Evolutionary conservation across 1,139 yeast genomes (phyloP).

Genomic region (Lipomyces yarrowii): DNA sequence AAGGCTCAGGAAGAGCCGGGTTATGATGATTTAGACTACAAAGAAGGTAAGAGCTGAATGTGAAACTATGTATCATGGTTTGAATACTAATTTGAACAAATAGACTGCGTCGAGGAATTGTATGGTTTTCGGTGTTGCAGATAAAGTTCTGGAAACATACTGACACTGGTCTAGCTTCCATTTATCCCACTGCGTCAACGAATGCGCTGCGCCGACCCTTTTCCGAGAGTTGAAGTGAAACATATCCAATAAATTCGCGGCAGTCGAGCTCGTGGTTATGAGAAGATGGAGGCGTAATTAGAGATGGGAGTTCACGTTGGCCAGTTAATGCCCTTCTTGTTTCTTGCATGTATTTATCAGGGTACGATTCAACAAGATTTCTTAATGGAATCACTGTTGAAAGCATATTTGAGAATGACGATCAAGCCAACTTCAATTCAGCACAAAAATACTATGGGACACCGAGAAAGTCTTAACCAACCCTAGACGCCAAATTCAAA

Average conservation of each 20-base stretch:
- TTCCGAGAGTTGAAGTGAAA: slow-evolving; percentile 80
- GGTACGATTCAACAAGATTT: neutral
- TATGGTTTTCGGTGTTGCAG: slow-evolving; percentile 10
- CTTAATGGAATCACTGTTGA: neutral
- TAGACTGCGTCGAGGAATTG: slow-evolving; percentile 93
- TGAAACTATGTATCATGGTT: neutral
- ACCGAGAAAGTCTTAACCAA: neutral
- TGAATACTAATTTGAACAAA: neutral
- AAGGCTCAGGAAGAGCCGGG: slow-evolving; percentile 81
- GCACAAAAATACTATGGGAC: neutral
- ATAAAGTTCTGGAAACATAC: slow-evolving; percentile 3
- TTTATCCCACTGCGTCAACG: slow-evolving; percentile 89
- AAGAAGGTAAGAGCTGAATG: slow-evolving; percentile 53
- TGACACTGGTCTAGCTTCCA: slow-evolving; percentile 46
- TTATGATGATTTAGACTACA: slow-evolving; percentile 76
- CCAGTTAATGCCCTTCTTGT: neutral
- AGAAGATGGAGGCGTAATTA: neutral
- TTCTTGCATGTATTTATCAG: neutral
- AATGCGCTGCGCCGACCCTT: slow-evolving; percentile 89
- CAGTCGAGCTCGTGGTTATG: neutral
- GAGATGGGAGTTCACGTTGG: neutral
- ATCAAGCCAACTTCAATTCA: neutral
- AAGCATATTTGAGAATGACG: neutral
- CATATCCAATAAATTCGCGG: neutral
- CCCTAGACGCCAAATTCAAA: neutral